These are phyloP conservation scores for Aspergillus carbonarius DNA, from an alignment of 2,329 filamentous ascomycete species.

Conservation along the genomic window DNA sequence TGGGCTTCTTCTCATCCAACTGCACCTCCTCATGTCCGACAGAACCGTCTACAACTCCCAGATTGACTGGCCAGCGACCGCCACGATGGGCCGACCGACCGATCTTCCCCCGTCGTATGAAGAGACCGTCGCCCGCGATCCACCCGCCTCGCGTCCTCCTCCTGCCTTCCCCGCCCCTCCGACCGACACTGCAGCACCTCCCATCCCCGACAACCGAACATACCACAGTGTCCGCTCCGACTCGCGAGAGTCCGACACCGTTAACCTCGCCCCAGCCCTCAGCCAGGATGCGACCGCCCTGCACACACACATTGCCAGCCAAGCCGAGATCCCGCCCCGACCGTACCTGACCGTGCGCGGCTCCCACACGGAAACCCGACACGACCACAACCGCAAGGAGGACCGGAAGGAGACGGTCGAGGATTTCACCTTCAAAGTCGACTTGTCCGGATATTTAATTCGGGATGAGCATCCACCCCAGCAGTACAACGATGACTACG, in stretches of 20 bases:
- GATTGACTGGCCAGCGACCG: neutral
- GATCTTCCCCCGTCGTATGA: slow-evolving; percentile 3
- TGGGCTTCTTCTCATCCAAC: too few species aligned
- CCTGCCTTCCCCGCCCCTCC: neutral
- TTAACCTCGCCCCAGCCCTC: slow-evolving; percentile 10
- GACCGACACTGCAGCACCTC: neutral
- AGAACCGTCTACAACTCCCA: neutral
- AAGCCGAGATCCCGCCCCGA: slow-evolving; percentile 49
- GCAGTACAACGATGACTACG: neutral
- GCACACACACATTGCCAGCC: slow-evolving; percentile 43
- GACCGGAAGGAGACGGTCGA: slow-evolving; percentile 24
- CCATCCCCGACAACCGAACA: slow-evolving; percentile 5
- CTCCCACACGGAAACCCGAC: slow-evolving; percentile 49
- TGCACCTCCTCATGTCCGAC: too few species aligned
- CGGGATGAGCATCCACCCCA: slow-evolving; percentile 7
- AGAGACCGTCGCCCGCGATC: neutral
- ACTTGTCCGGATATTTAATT: slow-evolving; percentile 23
- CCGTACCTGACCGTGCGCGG: slow-evolving; percentile 55
- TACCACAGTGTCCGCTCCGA: slow-evolving; percentile 9
- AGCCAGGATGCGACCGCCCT: slow-evolving; percentile 30
- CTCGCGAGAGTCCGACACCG: neutral
- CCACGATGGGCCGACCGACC: neutral
- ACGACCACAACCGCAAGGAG: slow-evolving; percentile 18
- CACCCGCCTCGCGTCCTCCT: neutral
- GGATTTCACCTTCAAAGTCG: slow-evolving; percentile 33